phyloP scores from a whole-genome alignment of 1,139 yeast species.

The Wickerhamiella pararugosa region DNA sequence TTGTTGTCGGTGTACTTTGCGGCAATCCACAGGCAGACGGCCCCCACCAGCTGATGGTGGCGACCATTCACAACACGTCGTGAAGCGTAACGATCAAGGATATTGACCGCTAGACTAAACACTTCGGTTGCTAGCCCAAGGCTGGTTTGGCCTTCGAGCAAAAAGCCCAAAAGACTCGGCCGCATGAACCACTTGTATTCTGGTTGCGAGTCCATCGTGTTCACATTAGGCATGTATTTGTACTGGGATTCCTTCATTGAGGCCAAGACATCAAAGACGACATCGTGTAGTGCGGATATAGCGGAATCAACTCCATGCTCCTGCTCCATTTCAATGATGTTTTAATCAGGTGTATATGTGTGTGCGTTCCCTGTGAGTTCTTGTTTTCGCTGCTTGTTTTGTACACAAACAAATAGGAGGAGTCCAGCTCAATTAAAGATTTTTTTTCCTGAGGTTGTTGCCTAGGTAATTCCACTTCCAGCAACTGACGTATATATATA shows the following conservation, averaged over 20 bases:
- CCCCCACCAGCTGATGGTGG: slow-evolving; percentile 85
- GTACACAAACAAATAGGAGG: too few species aligned
- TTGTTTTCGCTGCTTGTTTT: too few species aligned
- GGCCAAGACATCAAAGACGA: slow-evolving; percentile 12
- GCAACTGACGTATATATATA: too few species aligned
- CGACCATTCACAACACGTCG: slow-evolving; percentile 80
- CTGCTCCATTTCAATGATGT: too few species aligned
- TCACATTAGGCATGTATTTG: slow-evolving; percentile 17
- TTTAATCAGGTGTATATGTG: too few species aligned
- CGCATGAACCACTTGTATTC: slow-evolving; percentile 91
- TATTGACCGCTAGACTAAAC: slow-evolving; percentile 60
- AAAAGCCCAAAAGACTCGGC: slow-evolving; percentile 69
- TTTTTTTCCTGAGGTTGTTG: too few species aligned
- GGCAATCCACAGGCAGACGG: slow-evolving; percentile 90
- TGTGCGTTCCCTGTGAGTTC: too few species aligned
- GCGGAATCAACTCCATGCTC: slow-evolving; percentile 6
- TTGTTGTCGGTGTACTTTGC: slow-evolving; percentile 87
- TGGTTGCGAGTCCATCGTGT: slow-evolving; percentile 78
- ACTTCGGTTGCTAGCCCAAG: slow-evolving; percentile 68
- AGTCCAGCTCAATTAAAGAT: too few species aligned
- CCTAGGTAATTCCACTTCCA: too few species aligned
- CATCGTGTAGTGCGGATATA: slow-evolving; percentile 13
- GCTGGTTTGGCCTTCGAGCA: slow-evolving; percentile 67
- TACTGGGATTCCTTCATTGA: slow-evolving; percentile 10
- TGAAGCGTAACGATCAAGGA: slow-evolving; percentile 83